These are phyloP conservation scores for Coniosporium tulheliwenetii DNA, from an alignment of 2,329 filamentous ascomycete genomes.

Conservation along the genomic window DNA sequence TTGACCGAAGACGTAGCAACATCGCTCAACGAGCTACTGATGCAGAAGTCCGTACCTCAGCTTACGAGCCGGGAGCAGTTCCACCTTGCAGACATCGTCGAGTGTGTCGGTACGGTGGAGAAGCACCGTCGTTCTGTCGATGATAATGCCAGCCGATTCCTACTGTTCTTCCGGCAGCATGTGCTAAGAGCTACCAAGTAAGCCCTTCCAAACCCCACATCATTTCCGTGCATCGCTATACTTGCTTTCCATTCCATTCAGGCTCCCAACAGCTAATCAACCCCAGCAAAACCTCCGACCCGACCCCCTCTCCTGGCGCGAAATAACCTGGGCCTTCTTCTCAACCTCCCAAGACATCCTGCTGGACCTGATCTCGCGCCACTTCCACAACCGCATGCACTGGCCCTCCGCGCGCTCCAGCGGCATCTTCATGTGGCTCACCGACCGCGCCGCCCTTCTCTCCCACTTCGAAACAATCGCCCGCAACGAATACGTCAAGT, in stretches of 20 bases:
- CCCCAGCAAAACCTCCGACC: background rate
- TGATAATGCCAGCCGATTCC: conserved; percentile 73
- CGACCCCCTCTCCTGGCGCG: conserved; percentile 45
- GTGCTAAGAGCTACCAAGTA: conserved; percentile 19
- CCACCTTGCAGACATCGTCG: conserved; percentile 66
- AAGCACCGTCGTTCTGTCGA: conserved; percentile 80
- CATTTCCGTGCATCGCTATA: background rate
- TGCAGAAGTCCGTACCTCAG: conserved; percentile 57
- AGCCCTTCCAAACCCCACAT: conserved; percentile 40
- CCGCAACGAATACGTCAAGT: conserved; percentile 81
- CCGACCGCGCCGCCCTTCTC: conserved; percentile 60
- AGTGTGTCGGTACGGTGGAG: conserved; percentile 72
- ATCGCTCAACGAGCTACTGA: conserved; percentile 62
- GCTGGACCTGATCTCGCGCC: conserved; percentile 62
- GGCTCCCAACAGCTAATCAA: background rate
- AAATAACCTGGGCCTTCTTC: conserved; percentile 77
- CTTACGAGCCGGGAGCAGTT: conserved; percentile 79
- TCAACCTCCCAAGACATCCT: conserved; percentile 81
- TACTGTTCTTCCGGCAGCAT: conserved; percentile 76
- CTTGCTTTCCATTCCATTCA: background rate
- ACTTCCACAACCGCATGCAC: conserved; percentile 62
- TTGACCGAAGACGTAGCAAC: conserved; percentile 58
- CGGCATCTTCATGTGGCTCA: conserved; percentile 91
- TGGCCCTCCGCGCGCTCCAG: conserved; percentile 79
- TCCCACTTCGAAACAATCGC: conserved; percentile 80